Evolutionary conservation across 768 basidiomycete species (phyloP).

Genomic region (Podaxis rugospora): DNA sequence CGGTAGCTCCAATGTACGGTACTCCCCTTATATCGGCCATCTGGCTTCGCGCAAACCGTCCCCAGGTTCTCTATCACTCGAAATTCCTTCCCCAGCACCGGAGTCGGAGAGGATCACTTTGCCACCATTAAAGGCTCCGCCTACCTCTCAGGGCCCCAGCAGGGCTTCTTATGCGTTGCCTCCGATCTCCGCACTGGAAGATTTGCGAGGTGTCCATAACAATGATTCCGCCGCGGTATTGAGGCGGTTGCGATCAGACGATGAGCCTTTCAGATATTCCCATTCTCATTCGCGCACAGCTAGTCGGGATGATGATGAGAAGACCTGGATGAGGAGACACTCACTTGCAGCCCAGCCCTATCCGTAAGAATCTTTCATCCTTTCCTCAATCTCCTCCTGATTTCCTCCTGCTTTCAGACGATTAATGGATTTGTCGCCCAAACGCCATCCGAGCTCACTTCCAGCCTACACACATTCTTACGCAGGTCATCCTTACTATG

Average conservation of each 20-base stretch:
- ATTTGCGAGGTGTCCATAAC: slow-evolving; percentile 45
- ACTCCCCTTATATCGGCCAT: slow-evolving; percentile 22
- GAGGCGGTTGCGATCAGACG: slow-evolving; percentile 55
- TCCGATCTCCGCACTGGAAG: slow-evolving; percentile 67
- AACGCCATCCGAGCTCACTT: slow-evolving; percentile 18
- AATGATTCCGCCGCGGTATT: slow-evolving; percentile 66
- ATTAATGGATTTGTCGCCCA: slow-evolving; percentile 21
- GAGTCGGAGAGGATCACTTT: slow-evolving; percentile 32
- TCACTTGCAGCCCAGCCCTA: slow-evolving; percentile 37
- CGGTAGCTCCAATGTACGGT: slow-evolving; percentile 13
- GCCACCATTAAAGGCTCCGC: slow-evolving; percentile 35
- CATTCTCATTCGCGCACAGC: slow-evolving; percentile 18
- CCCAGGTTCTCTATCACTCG: slow-evolving; percentile 25
- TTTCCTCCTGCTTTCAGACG: slow-evolving; percentile 16
- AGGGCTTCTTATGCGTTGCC: slow-evolving; percentile 52
- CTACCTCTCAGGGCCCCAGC: slow-evolving; percentile 19
- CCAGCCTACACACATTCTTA: slow-evolving; percentile 24
- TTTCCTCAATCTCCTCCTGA: not conserved
- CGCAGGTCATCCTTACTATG: slow-evolving; percentile 21
- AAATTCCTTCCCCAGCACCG: slow-evolving; percentile 27
- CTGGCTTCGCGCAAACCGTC: slow-evolving; percentile 18
- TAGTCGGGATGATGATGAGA: slow-evolving; percentile 21
- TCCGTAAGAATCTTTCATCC: slow-evolving; percentile 14
- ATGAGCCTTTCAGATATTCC: slow-evolving; percentile 23
- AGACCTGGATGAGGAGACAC: slow-evolving; percentile 35